Evolutionary conservation across 306 rosid species (phyloP), one percentile per base, ranked within the genome.

Genomic region (apple (Malus domestica)): DNA sequence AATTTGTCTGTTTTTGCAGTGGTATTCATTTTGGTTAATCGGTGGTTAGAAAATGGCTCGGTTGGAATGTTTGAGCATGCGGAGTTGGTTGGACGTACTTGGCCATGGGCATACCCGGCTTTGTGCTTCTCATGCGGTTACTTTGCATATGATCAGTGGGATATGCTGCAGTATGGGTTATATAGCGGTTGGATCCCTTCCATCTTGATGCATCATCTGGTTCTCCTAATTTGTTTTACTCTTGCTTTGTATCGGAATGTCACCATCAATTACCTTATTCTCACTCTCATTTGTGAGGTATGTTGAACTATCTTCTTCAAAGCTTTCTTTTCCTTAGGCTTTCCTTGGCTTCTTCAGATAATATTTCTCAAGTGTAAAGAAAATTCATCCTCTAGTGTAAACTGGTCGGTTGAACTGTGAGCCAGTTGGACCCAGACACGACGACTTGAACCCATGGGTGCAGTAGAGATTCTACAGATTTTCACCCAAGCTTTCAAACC

Each of bases 121-220:
- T 59, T 95, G 88, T 89, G 97, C 85, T 88, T 95, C 86, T 95
- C 97, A n/a, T 89, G 97, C 68, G 99, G 97, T 77, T 95, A 95
- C 86, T 95, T 95, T 86, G 99, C 99, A 33, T 92, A 92, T 79
- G 99, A 90, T 80, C 99, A 95, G 83, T 92, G 89, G 92, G 97
- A 92, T 83, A 95, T 95, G 99, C 91, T 95, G 79, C 88, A 23
- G 23, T 79, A 83, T 70, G 81, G 86, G 74, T 80, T 92, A 12
- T 92, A 95, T 77, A 89, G 40, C 76, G 96, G 97, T 57, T 87
- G 89, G 88, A 83, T 95, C 59, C 97, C 97, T 66, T 81, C 97
- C 67, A 90, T 95, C 71, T 85, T 95, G 66, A 73, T 93, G 72
- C 99, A 95, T 81, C 99, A 92, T 84, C 84, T 95, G 58, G 84